A percentile compares a stretch with the other conserved stretches of the same genome.
These are phyloP conservation scores for Endotrypanum monterogeii DNA, from an alignment of 208 protist species.

Conservation along the genomic window DNA sequence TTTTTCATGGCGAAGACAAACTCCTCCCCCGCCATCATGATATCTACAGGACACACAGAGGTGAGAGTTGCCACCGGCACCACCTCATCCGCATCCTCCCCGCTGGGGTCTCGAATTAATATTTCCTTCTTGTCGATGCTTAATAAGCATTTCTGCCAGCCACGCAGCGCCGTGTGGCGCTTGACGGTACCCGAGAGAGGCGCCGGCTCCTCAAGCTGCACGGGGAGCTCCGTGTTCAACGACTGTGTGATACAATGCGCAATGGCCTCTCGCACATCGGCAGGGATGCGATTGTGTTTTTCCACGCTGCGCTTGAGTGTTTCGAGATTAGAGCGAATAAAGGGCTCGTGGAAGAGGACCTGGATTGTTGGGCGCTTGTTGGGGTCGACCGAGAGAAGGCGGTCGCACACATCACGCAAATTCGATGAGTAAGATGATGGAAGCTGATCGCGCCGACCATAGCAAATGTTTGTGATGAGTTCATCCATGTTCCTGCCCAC, in stretches of 20 bases:
- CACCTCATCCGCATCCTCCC: slow-evolving; percentile 44
- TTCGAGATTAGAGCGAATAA: slow-evolving; percentile 60
- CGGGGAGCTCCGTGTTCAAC: slow-evolving; percentile 35
- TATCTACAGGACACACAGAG: slow-evolving; percentile 86
- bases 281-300: slow-evolving; percentile 68
- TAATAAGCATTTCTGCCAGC: slow-evolving; percentile 85
- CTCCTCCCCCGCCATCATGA: slow-evolving; percentile 62
- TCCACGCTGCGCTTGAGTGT: slow-evolving; percentile 80
- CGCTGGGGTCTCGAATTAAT: slow-evolving; percentile 38
- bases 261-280: slow-evolving; percentile 61
- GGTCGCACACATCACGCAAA: slow-evolving; percentile 55
- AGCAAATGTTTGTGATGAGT: slow-evolving; percentile 85
- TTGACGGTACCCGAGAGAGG: slow-evolving; percentile 48
- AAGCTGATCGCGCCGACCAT: slow-evolving; percentile 51
- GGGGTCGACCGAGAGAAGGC: slow-evolving; percentile 65
- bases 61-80: slow-evolving; percentile 64
- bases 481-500: slow-evolving; percentile 84
- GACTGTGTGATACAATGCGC: slow-evolving; percentile 58
- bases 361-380: slow-evolving; percentile 60
- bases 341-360: slow-evolving; percentile 69
- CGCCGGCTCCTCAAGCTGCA: slow-evolving; percentile 26
- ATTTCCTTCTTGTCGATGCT: slow-evolving; percentile 49
- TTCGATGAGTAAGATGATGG: slow-evolving; percentile 48
- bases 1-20: slow-evolving; percentile 89
- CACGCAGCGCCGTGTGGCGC: slow-evolving; percentile 73